Percentiles rank a stretch among this genome's conserved stretches.
phyloP scores from a whole-genome alignment of 805 yeast genomes.

The Candida endomychidarum region DNA sequence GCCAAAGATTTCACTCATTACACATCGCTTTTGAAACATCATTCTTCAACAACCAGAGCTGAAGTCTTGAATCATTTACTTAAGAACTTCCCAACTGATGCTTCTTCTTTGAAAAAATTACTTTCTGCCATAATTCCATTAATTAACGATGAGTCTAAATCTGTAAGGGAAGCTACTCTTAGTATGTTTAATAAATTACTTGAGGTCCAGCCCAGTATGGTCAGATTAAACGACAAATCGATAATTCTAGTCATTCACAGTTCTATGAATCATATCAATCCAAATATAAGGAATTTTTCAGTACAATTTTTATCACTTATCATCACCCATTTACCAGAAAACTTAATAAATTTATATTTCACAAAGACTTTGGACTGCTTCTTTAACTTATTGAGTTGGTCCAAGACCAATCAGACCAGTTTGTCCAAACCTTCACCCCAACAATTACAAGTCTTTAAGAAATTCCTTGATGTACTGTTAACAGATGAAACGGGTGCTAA shows the following conservation, averaged over 20 bases:
- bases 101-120: constrained; percentile 52
- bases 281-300: constrained; percentile 73
- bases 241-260: constrained; percentile 76
- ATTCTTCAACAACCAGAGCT: constrained; percentile 65
- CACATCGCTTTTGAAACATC: constrained; percentile 72
- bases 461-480: constrained; percentile 47
- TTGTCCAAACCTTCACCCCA: constrained; percentile 31
- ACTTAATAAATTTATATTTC: constrained; percentile 64
- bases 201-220: constrained; percentile 49
- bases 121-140: constrained; percentile 60
- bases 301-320: constrained; percentile 64
- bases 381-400: constrained; percentile 77
- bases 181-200: constrained; percentile 50
- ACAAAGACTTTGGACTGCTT: constrained; percentile 65
- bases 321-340: constrained; percentile 52
- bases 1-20: constrained; percentile 53
- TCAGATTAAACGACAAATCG: constrained; percentile 58
- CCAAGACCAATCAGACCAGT: constrained; percentile 34
- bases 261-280: constrained; percentile 90
- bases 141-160: constrained; percentile 61
- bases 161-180: constrained; percentile 61
- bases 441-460: constrained; percentile 44
- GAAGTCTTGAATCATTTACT: constrained; percentile 62
- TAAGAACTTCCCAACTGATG: constrained; percentile 50
- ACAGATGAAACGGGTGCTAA: constrained; percentile 18